Evolutionary conservation across 2,329 filamentous ascomycete genomes (phyloP).

Genomic region (Ceratocystis colombiana): DNA sequence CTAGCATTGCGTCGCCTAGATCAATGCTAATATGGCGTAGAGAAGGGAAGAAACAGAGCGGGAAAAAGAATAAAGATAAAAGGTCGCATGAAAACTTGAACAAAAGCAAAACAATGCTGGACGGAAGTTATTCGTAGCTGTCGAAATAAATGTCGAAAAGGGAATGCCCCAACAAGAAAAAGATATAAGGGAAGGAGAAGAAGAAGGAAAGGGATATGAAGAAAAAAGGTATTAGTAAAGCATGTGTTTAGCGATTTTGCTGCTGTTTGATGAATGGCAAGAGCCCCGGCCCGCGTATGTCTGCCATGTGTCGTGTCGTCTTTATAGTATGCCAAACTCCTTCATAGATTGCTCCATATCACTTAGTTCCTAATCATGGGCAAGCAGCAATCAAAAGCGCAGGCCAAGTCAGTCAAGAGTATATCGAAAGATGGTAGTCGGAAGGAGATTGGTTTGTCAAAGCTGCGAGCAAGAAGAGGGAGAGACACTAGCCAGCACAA

Average conservation of each 20-base stretch:
- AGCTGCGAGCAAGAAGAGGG: background rate
- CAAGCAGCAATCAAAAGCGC: constrained; percentile 17
- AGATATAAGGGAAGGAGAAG: background rate
- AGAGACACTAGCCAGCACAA: background rate
- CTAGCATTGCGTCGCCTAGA: background rate
- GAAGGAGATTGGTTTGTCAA: background rate
- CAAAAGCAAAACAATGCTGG: constrained; percentile 22
- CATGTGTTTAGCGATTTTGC: background rate
- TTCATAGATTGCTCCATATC: constrained; percentile 35
- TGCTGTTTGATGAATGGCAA: background rate
- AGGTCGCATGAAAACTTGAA: constrained; percentile 3
- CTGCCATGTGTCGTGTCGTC: background rate
- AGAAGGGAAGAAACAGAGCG: background rate
- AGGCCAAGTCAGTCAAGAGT: background rate
- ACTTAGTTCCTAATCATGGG: constrained; percentile 28
- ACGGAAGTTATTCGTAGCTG: constrained; percentile 16
- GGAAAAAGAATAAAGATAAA: constrained; percentile 17
- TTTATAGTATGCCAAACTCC: constrained; percentile 36
- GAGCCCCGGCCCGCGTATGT: background rate
- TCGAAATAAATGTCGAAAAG: constrained; percentile 16
- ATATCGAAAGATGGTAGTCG: background rate
- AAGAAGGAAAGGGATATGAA: background rate
- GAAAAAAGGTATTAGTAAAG: constrained; percentile 3
- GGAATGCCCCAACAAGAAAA: constrained; percentile 4
- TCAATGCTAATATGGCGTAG: background rate